Percentiles rank a stretch among this genome's conserved stretches.
These are phyloP conservation scores for Schrenkiella parvula DNA, from an alignment of 345 rosid genomes.

Conservation along the genomic window DNA sequence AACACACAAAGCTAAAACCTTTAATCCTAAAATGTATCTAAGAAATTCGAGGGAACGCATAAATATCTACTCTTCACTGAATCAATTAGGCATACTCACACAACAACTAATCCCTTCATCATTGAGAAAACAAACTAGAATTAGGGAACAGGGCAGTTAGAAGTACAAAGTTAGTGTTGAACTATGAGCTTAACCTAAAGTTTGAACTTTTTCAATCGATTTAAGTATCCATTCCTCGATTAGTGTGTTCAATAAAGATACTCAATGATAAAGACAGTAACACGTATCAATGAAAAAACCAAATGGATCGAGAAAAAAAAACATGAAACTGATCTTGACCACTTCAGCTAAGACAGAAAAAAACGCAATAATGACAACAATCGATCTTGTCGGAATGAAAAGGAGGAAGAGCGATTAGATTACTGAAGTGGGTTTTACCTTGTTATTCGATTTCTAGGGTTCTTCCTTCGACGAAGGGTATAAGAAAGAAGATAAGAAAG, in stretches of 20 bases:
- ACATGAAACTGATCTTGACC: neutral
- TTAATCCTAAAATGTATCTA: neutral
- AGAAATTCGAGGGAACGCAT: neutral
- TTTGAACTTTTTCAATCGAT: neutral
- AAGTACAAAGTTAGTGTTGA: neutral
- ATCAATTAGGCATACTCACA: neutral
- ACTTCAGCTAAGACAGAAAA: neutral
- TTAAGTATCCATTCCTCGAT: neutral
- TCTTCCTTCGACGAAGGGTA: conserved; percentile 28
- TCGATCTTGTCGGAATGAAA: neutral
- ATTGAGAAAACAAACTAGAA: neutral
- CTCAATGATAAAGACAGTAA: neutral
- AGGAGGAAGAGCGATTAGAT: neutral
- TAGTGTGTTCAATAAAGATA: no score
- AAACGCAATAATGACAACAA: neutral
- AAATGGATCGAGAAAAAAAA: neutral
- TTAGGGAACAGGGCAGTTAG: neutral
- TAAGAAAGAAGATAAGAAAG: conserved; percentile 29
- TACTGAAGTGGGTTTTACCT: conserved; percentile 2
- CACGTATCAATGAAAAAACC: neutral
- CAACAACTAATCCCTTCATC: neutral
- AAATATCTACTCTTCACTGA: neutral
- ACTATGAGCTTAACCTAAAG: conserved; percentile 1
- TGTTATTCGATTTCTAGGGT: conserved; percentile 27
- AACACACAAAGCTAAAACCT: neutral